Base-by-base conservation (phyloP, 2,329 filamentous ascomycete species). In the Diaporthe sp. region DNA sequence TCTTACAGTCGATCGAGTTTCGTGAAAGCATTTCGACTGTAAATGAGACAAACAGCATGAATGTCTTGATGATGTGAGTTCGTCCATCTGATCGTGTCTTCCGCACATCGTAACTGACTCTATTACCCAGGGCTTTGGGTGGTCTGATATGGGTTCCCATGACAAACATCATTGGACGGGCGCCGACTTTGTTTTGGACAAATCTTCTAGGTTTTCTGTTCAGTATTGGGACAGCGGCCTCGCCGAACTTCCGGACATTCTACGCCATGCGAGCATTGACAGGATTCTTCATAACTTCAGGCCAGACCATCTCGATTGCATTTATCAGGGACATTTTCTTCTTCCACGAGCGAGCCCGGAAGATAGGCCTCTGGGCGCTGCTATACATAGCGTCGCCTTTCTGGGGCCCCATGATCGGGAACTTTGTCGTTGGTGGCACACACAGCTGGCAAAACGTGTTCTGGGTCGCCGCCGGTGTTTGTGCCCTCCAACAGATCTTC, bases 321-420 rank as follows among this genome's bases (percentile, higher is more conserved):
- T 66, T 73, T n/a, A 82, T 86, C 75, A 84, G 87, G 72, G 86
- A 88, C 77, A 81, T 87, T 76, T 88, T 86, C 81, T 88, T 86
- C 81, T 85, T 86, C 78, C 85, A 87, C 73, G 82, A 87, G 75
- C 83, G 84, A 64, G 83, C 81, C 2, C 77, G 81, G 38, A 83
- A 83, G 74, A 80, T 82, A 61, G 79, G 79, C 66, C 69, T 83
- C 28, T 83, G 81, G 81, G 80, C 80, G 42, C 45, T 74, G 2
- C 73, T 74, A 1, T 78, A 77, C 50, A 74, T 78, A 9, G 74
- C 75, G 12, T 77, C 76, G 0, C 84, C 77, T 77, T 85, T 81
- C 70, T 74, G 79, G 28, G 80, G 80, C 0, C 81, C 81, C 1
- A 74, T 80, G 4, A 64, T 82, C 54, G 78, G 77, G 19, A 81